These are phyloP conservation scores for Lablab purpureus DNA, from an alignment of 306 rosid species.

Conservation along the genomic window DNA sequence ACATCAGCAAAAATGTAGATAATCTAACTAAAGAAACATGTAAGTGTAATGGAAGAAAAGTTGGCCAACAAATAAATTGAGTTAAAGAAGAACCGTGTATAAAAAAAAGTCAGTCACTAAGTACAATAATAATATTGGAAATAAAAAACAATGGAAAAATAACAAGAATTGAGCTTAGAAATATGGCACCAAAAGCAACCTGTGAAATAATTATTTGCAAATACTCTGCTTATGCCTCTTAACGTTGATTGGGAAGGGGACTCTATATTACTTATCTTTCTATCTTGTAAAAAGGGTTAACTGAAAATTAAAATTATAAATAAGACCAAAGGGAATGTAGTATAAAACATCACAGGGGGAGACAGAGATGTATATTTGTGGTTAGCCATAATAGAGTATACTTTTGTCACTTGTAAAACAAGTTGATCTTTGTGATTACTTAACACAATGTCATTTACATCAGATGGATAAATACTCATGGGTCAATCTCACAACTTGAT, in stretches of 20 bases:
- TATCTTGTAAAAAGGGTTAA: not conserved
- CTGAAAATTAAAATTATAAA: not conserved
- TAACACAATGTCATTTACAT: constrained; percentile 39
- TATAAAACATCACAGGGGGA: not conserved
- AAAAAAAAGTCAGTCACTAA: not conserved
- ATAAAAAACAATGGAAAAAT: not conserved
- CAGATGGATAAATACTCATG: constrained; percentile 75
- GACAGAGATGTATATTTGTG: constrained; percentile 8
- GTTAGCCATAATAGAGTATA: not conserved
- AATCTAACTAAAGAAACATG: not conserved
- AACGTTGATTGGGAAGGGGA: not conserved
- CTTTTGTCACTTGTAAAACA: constrained; percentile 3
- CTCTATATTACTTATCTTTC: not conserved
- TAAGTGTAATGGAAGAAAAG: not conserved
- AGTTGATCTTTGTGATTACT: constrained; percentile 37
- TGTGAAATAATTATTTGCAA: not conserved
- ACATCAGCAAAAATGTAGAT: not conserved
- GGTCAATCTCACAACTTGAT: constrained; percentile 62
- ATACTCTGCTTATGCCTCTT: not conserved
- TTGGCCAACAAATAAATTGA: not conserved
- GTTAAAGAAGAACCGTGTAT: not conserved
- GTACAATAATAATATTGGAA: not conserved
- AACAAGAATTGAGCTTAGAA: not conserved
- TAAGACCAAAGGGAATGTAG: not conserved
- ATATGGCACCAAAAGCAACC: not conserved